Evolutionary conservation across 2,329 filamentous ascomycete species (phyloP), one percentile per base, ranked within the genome.

Genomic region (Curvularia verruculosa): DNA sequence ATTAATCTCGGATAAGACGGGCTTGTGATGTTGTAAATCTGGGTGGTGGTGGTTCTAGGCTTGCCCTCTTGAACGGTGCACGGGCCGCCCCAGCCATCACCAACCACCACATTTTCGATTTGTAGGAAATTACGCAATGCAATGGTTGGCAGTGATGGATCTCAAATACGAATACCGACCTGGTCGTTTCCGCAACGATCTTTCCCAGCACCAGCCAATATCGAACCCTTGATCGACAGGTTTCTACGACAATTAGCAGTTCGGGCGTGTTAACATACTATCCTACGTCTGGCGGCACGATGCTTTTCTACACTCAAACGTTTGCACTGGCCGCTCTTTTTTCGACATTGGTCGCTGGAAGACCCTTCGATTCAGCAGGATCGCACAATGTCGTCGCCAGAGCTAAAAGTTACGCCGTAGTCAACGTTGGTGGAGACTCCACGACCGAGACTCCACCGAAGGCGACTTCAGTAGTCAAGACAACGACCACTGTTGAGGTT

Each of bases 351-450:
- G 56, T 52, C 24, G 57, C 52, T 50, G 68, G 57, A n/a, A 56
- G 70, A 28, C 74, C 74, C 2, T 58, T 76, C 18, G 68, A 73
- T 13, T 56, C 59, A 48, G 28, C 41, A 5, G 58, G 61, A 37
- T 54, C 57, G 26, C 59, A 52, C 26, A 39, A 66, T 15, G 21
- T 70, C 28, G 61, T 55, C 26, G 63, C 63, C 24, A 70, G 72
- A 12, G 62, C 65, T 29, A 76, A 73, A 55, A 72, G 68, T 29
- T 78, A 77, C 52, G 67, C 71, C 3, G 66, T 78, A n/a, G 72
- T 78, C 61, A 78, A 78, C 49, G 75, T 77, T 21, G 75, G 76
- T 41, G 75, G 75, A 28, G 75, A 75, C 23, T 64, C 70, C 12
- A 36, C 34, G 15, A 68, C 67, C 19, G 36, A 64, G 46, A 61